Evolutionary conservation across 1,284 basidiomycete species (phyloP), one percentile per base, ranked within the genome.

Genomic region (Irpex rosettiformis): DNA sequence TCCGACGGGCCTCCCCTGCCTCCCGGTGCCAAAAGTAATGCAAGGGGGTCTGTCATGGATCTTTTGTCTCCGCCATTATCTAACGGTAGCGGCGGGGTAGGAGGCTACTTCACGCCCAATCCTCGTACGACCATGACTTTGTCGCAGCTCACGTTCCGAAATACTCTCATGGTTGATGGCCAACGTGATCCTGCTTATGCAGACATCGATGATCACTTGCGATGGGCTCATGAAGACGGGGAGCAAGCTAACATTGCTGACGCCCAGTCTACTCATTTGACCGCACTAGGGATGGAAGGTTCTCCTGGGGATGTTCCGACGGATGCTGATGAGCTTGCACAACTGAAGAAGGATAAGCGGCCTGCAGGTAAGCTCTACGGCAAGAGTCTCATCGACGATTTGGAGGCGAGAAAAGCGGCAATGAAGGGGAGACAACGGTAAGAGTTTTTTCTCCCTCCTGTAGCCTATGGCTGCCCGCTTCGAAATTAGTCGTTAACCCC

Each of bases 61-160:
- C 8, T 69, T 4, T 55, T 64, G 1, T 59, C 66, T 6, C 58
- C 65, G 4, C 55, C 62, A 10, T 66, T 66, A 7, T 63, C 72
- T 29, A 70, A 69, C 25, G 81, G 77, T 84, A 49, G 83, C 84
- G 54, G 54, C 22, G 89, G 90, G 66, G 83, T 83, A 2, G 48
- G 48, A 3, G 48, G 48, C 6, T 51, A 51, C 24, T 89, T 91
- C 69, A 91, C 84, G 6, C 88, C 89, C 3, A 93, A 92, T 67
- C 87, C 91, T 21, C 77, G 88, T n/a, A 72, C 78, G 30, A 87
- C 79, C 63, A 77, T 93, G 51, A 82, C 88, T 0, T 72, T 90
- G 37, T 90, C 91, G 24, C 90, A 93, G 67, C 79, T 91, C 62
- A 88, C 88, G 5, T 93, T 93, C 77, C 82, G 90, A 33, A 91